A percentile compares a stretch with the other conserved stretches of the same genome.
Conservation (phyloP, 805 yeast species). For the Candida alai region DNA sequence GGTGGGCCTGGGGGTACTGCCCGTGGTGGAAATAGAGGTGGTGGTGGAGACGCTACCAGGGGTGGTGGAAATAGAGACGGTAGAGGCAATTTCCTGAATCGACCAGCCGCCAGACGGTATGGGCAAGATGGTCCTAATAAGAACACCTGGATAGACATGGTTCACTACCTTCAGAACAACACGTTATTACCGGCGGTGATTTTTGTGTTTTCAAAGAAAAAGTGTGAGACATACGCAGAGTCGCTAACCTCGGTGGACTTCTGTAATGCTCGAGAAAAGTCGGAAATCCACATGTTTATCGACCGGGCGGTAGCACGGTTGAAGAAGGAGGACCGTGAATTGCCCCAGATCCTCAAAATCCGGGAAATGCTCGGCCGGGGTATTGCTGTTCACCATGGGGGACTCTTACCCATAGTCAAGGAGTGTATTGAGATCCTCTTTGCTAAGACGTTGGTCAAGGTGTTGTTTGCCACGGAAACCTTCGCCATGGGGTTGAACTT, state of each 20-base stretch:
- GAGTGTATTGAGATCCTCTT: slow-evolving; percentile 91
- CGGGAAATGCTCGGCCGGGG: slow-evolving; percentile 85
- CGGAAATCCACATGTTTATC: slow-evolving; percentile 90
- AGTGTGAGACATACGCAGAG: slow-evolving; percentile 91
- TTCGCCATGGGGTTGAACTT: slow-evolving; percentile 98
- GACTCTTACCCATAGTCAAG: slow-evolving; percentile 86
- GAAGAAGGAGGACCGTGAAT: slow-evolving; percentile 85
- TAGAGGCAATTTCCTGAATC: slow-evolving; percentile 17
- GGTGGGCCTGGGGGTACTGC: slow-evolving; percentile 23
- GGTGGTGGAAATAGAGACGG: slow-evolving; percentile 13
- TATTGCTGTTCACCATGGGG: slow-evolving; percentile 95
- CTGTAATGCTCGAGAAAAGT: slow-evolving; percentile 78
- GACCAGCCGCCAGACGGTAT: slow-evolving; percentile 28
- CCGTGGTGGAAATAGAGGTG: slow-evolving; percentile 33
- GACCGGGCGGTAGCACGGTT: slow-evolving; percentile 84
- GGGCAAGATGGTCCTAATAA: slow-evolving; percentile 67
- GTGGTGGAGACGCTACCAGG: slow-evolving; percentile 25
- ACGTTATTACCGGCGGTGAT: slow-evolving; percentile 86
- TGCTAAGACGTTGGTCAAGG: slow-evolving; percentile 81
- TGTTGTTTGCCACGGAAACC: slow-evolving; percentile 94
- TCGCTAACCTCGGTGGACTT: slow-evolving; percentile 71
- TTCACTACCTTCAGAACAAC: slow-evolving; percentile 62
- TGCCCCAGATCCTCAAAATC: slow-evolving; percentile 85
- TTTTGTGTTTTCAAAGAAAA: slow-evolving; percentile 89
- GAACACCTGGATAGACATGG: slow-evolving; percentile 71